Percentiles rank a stretch among this genome's conserved stretches.
Evolutionary conservation across 1,284 basidiomycete species (phyloP).

Genomic region (Cystobasidium pallidum): DNA sequence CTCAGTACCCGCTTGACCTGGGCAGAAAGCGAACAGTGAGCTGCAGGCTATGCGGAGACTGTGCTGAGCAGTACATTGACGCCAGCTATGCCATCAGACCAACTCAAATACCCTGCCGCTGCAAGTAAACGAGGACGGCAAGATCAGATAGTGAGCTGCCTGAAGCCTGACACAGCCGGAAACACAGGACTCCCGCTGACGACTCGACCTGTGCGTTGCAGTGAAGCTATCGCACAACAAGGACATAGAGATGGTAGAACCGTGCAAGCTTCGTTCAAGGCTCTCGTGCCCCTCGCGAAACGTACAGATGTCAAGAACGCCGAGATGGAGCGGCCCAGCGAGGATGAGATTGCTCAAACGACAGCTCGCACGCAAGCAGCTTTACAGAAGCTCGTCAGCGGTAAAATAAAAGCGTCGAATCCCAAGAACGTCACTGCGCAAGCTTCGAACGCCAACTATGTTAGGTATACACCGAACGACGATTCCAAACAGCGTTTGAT

Average conservation of each 20-base stretch:
- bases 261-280: constrained; percentile 95
- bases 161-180: not conserved
- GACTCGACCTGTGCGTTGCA: not conserved
- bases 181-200: not conserved
- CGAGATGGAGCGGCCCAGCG: constrained; percentile 85
- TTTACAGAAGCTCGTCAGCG: constrained; percentile 87
- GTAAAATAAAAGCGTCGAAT: constrained; percentile 95
- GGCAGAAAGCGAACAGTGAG: constrained; percentile 82
- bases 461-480: constrained; percentile 90
- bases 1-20: constrained; percentile 95
- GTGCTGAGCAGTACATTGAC: not conserved
- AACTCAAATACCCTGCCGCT: constrained; percentile 91
- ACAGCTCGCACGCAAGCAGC: constrained; percentile 88
- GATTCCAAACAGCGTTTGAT: constrained; percentile 91
- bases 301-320: constrained; percentile 84
- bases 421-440: constrained; percentile 61
- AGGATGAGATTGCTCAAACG: constrained; percentile 83
- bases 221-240: constrained; percentile 82
- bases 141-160: constrained; percentile 80
- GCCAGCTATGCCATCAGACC: constrained; percentile 61
- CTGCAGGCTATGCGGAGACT: constrained; percentile 17
- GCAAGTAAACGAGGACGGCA: constrained; percentile 94
- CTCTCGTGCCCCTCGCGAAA: constrained; percentile 88
- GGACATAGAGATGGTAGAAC: constrained; percentile 82
- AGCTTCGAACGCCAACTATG: constrained; percentile 73